These are phyloP conservation scores for Sparassis latifolia DNA, from an alignment of 1,284 basidiomycete species.

Conservation along the genomic window DNA sequence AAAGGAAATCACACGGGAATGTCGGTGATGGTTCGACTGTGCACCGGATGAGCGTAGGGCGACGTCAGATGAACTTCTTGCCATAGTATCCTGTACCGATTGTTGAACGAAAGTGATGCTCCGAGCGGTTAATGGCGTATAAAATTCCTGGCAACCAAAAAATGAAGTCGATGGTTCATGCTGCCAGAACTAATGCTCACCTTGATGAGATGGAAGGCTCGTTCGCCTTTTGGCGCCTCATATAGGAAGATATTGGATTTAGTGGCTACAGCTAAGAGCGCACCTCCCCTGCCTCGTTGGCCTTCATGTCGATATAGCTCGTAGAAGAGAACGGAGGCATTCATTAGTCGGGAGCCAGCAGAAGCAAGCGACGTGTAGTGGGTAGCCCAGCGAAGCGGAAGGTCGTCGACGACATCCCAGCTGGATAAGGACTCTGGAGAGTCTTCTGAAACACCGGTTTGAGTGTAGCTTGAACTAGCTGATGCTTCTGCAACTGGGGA, in stretches of 20 bases:
- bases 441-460: conserved; percentile 6
- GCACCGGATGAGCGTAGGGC: conserved; percentile 14
- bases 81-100: conserved; percentile 44
- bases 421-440: conserved; percentile 35
- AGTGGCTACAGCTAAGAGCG: conserved; percentile 68
- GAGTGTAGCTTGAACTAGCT: conserved; percentile 10
- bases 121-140: conserved; percentile 62
- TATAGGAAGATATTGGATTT: conserved; percentile 68
- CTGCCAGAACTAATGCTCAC: conserved; percentile 25
- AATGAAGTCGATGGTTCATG: background rate
- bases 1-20: conserved; percentile 23
- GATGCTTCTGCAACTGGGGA: conserved; percentile 15
- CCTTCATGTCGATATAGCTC: conserved; percentile 57
- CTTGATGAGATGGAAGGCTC: conserved; percentile 77
- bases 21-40: conserved; percentile 19
- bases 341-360: conserved; percentile 55
- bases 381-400: conserved; percentile 73
- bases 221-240: conserved; percentile 72
- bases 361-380: conserved; percentile 71
- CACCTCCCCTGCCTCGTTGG: conserved; percentile 43
- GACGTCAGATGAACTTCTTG: conserved; percentile 39
- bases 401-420: conserved; percentile 74
- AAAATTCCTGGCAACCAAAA: conserved; percentile 58
- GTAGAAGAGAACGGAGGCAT: conserved; percentile 54
- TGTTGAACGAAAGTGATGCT: conserved; percentile 66